phyloP scores from a whole-genome alignment of 2,329 filamentous ascomycete species.

The Nemania diffusa region DNA sequence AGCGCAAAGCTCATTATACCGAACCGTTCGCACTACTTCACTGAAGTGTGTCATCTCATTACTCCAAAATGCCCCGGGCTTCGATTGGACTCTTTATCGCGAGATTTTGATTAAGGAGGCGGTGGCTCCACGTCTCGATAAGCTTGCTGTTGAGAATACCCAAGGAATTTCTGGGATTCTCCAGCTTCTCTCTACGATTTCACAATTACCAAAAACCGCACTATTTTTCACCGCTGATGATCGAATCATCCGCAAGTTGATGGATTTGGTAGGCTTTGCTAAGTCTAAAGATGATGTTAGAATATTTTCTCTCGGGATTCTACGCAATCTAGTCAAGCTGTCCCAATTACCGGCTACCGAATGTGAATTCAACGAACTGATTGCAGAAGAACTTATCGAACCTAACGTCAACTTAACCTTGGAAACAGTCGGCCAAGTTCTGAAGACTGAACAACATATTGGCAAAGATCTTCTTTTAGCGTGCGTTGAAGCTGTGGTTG shows the following conservation, averaged over 20 bases:
- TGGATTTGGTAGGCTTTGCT: conserved; percentile 75
- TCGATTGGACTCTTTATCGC: conserved; percentile 78
- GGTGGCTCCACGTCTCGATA: conserved; percentile 79
- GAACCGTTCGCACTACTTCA: conserved; percentile 74
- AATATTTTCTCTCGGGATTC: conserved; percentile 79
- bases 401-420: conserved; percentile 70
- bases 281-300: conserved; percentile 90
- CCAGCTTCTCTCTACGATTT: conserved; percentile 84
- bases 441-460: conserved; percentile 66
- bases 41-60: conserved; percentile 84
- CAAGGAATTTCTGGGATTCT: conserved; percentile 88
- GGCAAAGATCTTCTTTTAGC: conserved; percentile 81
- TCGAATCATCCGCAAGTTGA: conserved; percentile 75
- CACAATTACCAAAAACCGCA: conserved; percentile 72
- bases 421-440: conserved; percentile 73
- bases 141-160: conserved; percentile 84
- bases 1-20: conserved; percentile 67
- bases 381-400: conserved; percentile 65
- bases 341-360: conserved; percentile 65
- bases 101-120: conserved; percentile 77
- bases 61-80: conserved; percentile 76
- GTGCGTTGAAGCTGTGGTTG: conserved; percentile 81
- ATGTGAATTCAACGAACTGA: conserved; percentile 66
- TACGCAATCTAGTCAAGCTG: conserved; percentile 74
- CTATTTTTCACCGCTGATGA: conserved; percentile 72